Evolutionary conservation across 371 early-diverging fungal species (phyloP).

Genomic region (Mortierella polycephala): DNA sequence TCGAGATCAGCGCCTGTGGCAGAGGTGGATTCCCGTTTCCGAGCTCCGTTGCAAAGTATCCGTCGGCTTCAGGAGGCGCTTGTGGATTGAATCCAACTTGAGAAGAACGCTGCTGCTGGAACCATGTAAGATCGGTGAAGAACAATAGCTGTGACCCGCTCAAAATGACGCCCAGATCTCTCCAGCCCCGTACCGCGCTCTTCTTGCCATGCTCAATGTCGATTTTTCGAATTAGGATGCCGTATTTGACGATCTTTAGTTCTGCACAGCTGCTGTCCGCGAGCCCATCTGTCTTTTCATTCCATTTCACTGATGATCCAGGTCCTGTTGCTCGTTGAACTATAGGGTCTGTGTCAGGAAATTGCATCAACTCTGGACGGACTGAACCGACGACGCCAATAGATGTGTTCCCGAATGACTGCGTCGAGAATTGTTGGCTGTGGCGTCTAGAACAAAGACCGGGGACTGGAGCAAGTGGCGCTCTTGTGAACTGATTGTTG

Average conservation of each 20-base stretch:
- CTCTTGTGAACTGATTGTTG: slow-evolving; percentile 52
- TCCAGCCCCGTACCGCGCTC: slow-evolving; percentile 77
- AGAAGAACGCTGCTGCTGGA: slow-evolving; percentile 38
- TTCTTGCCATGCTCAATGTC: slow-evolving; percentile 78
- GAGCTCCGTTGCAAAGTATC: slow-evolving; percentile 35
- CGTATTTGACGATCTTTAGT: slow-evolving; percentile 77
- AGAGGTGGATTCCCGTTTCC: slow-evolving; percentile 50
- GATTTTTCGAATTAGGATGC: slow-evolving; percentile 76
- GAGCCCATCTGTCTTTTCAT: slow-evolving; percentile 5
- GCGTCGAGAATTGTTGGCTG: slow-evolving; percentile 12
- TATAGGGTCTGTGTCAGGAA: neutral
- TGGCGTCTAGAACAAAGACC: slow-evolving; percentile 48
- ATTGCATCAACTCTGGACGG: neutral
- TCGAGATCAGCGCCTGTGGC: slow-evolving; percentile 70
- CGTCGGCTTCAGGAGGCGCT: slow-evolving; percentile 39
- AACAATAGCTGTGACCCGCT: slow-evolving; percentile 83
- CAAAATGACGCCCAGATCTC: slow-evolving; percentile 77
- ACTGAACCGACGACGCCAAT: neutral
- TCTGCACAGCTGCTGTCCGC: slow-evolving; percentile 57
- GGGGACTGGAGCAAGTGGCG: slow-evolving; percentile 53
- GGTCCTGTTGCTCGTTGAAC: slow-evolving; percentile 1
- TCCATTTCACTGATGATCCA: neutral
- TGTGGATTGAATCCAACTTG: slow-evolving; percentile 37
- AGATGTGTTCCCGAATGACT: neutral
- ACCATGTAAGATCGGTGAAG: slow-evolving; percentile 70